Evolutionary conservation across 495 filamentous ascomycete genomes (phyloP).

Genomic region (Chaetomium tenue): DNA sequence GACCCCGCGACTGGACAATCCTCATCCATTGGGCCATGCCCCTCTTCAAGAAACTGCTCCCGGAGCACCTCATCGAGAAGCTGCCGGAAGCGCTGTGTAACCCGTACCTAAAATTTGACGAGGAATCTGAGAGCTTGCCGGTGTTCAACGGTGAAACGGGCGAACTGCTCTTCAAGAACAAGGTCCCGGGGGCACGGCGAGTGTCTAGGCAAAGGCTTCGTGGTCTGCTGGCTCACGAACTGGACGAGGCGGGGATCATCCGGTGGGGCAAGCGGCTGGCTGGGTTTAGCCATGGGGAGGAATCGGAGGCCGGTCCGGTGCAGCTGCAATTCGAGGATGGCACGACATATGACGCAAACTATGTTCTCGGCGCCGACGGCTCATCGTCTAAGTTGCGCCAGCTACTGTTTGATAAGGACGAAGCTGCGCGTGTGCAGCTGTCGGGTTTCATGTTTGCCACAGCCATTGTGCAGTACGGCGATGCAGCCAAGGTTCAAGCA

Average conservation of each 20-base stretch:
- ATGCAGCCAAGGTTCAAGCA: conserved; percentile 36
- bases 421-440: conserved; percentile 28
- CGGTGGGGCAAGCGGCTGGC: conserved; percentile 33
- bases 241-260: conserved; percentile 28
- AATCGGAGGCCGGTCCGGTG: conserved; percentile 42
- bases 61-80: conserved; percentile 38
- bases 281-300: conserved; percentile 43
- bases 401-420: conserved; percentile 39
- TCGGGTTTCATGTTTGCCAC: conserved; percentile 36
- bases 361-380: conserved; percentile 51
- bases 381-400: conserved; percentile 43
- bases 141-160: conserved; percentile 52
- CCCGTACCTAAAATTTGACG: conserved; percentile 37
- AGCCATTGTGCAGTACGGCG: conserved; percentile 31
- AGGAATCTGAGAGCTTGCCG: conserved; percentile 39
- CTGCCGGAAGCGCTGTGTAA: conserved; percentile 41
- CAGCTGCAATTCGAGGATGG: conserved; percentile 69
- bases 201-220: conserved; percentile 45
- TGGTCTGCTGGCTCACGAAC: conserved; percentile 29
- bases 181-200: conserved; percentile 45
- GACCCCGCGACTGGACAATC: conserved; percentile 58
- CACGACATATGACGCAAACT: conserved; percentile 24
- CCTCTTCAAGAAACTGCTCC: conserved; percentile 33
- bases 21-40: conserved; percentile 54
- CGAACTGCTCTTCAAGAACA: conserved; percentile 40